Base-by-base conservation (phyloP, 169 alveolate species). In the Eimeria falciformis region DNA sequence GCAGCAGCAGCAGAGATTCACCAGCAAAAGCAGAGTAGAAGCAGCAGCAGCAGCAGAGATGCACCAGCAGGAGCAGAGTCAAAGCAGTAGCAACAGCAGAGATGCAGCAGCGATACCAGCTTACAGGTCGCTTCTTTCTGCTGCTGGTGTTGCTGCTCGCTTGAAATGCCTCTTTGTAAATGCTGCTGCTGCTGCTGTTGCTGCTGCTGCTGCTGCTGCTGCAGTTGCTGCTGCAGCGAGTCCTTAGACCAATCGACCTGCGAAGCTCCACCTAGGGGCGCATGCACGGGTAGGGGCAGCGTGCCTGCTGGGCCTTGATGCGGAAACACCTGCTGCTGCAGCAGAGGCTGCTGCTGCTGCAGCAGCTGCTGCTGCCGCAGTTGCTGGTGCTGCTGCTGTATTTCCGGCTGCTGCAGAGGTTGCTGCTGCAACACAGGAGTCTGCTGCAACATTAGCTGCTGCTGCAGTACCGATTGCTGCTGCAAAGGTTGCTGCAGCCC, bases 11-110 rank as follows among this genome's bases (percentile, higher is more conserved):
- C 71, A 58, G 11, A 50, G 14, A 14, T 50, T 50, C 71, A 58
- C 33, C 71, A 14, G 71, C 71, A 14, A n/a, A 14, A 58, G 9
- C 71, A 58, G 27, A 58, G 71, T 27, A 58, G 71, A 14, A 58
- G 25, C 71, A 11, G 58, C 14, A 50, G 58, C 58, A 9, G 58
- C 73, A 62, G 73, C 73, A 62, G 29, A 5, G 29, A 62, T 6
- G 50, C 21, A 23, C 40, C 46, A 68, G 9, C 79, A 68, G 53
- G 18, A 21, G 75, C 75, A 62, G 33, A 6, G 33, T 62, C 75
- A 25, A 40, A 68, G 79, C 79, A 68, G 79, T 47, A 29, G 79
- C 79, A 68, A 47, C 50, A 68, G 46, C 79, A 68, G 29, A 5
- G 50, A 9, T 4, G 46, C 79, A 23, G 5, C 79, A 25, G 6